Evolutionary conservation across 768 basidiomycete genomes (phyloP).

Genomic region (Neoboletus magnificus): DNA sequence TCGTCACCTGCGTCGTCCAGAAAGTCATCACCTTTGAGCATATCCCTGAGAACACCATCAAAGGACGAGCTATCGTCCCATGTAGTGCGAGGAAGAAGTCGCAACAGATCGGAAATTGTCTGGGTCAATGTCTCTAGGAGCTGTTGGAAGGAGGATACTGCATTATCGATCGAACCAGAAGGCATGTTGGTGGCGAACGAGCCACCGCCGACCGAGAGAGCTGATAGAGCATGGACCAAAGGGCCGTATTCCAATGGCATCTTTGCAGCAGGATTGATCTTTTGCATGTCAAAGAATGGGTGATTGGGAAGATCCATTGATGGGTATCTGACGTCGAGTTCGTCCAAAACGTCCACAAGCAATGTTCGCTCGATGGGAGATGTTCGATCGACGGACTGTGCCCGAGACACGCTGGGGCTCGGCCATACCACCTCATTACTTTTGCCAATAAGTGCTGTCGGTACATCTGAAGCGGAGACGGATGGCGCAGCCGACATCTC

Average conservation of each 20-base stretch:
- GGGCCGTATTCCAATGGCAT: slow-evolving; percentile 84
- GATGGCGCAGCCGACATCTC: slow-evolving; percentile 43
- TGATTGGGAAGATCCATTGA: slow-evolving; percentile 64
- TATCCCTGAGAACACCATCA: slow-evolving; percentile 80
- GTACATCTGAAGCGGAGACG: slow-evolving; percentile 47
- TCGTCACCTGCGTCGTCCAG: slow-evolving; percentile 73
- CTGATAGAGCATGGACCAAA: slow-evolving; percentile 80
- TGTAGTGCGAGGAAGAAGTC: slow-evolving; percentile 81
- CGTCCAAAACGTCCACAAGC: slow-evolving; percentile 62
- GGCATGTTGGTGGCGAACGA: slow-evolving; percentile 79
- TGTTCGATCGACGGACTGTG: slow-evolving; percentile 55
- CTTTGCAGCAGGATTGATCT: slow-evolving; percentile 70
- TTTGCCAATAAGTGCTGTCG: slow-evolving; percentile 35
- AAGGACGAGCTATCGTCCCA: slow-evolving; percentile 92
- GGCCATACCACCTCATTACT: slow-evolving; percentile 37
- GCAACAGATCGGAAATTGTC: slow-evolving; percentile 82
- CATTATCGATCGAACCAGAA: slow-evolving; percentile 85
- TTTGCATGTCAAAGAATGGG: slow-evolving; percentile 70
- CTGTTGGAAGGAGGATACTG: slow-evolving; percentile 87
- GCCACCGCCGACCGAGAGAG: slow-evolving; percentile 80
- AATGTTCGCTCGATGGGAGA: slow-evolving; percentile 46
- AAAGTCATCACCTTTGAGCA: slow-evolving; percentile 87
- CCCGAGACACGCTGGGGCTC: slow-evolving; percentile 55
- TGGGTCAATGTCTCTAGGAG: slow-evolving; percentile 85
- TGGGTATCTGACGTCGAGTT: slow-evolving; percentile 61